Evolutionary conservation across 495 filamentous ascomycete genomes (phyloP).

Genomic region (Saxophila tyrrhenica): DNA sequence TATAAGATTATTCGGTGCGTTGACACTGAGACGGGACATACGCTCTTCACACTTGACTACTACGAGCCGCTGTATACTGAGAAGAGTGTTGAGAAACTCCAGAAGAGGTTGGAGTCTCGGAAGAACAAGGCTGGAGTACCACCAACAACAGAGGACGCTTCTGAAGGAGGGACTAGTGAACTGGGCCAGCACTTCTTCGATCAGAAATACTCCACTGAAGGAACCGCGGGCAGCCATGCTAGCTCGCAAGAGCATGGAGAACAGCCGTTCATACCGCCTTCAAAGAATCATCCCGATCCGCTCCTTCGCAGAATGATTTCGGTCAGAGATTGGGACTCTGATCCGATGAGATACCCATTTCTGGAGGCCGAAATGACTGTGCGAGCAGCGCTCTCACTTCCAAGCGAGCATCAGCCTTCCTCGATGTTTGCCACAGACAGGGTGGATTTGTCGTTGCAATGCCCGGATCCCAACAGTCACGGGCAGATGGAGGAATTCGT

Average conservation of each 20-base stretch:
- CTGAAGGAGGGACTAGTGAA: too few species aligned
- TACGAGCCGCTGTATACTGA: not conserved
- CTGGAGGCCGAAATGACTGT: slow-evolving; percentile 27
- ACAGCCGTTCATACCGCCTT: too few species aligned
- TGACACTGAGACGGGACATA: slow-evolving; percentile 14
- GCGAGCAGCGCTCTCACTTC: slow-evolving; percentile 11
- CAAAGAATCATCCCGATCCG: too few species aligned
- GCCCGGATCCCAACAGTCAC: slow-evolving; percentile 47
- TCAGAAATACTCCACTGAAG: too few species aligned
- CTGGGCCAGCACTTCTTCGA: too few species aligned
- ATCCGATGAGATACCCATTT: slow-evolving; percentile 1
- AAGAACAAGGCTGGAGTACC: too few species aligned
- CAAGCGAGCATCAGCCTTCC: slow-evolving; percentile 6
- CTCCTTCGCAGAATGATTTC: too few species aligned
- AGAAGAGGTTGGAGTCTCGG: too few species aligned
- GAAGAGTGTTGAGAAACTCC: too few species aligned
- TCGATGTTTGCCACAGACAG: slow-evolving; percentile 41
- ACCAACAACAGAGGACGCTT: too few species aligned
- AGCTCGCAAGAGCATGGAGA: too few species aligned
- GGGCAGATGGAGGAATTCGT: slow-evolving; percentile 49
- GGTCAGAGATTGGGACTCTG: not conserved
- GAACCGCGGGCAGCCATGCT: too few species aligned
- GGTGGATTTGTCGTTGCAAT: slow-evolving; percentile 55
- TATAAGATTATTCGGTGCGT: slow-evolving; percentile 6
- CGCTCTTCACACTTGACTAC: slow-evolving; percentile 8